Evolutionary conservation across 116 monocot species (phyloP).

Genomic region (Papilionanthe hybrid): DNA sequence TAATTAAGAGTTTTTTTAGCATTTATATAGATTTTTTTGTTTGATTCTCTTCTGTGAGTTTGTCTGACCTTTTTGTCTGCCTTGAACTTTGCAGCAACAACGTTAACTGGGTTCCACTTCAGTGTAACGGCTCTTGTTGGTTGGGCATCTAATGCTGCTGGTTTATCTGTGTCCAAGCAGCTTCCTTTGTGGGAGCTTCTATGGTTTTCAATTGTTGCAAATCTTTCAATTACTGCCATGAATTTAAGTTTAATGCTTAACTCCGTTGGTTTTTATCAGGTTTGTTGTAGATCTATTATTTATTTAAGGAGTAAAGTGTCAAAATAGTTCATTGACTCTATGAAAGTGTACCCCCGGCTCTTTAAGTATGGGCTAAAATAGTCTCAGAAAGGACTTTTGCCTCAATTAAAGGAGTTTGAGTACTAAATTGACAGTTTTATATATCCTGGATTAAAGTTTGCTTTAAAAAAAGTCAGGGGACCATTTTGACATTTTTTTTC

Average conservation of each 20-base stretch:
- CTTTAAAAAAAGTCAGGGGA: too few relatives aligned
- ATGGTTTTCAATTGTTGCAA: conserved; percentile 97
- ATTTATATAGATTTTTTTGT: not conserved
- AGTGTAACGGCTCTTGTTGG: conserved; percentile 83
- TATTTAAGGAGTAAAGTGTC: not conserved
- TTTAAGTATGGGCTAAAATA: too few relatives aligned
- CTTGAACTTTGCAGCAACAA: conserved; percentile 63
- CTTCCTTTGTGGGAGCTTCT: conserved; percentile 91
- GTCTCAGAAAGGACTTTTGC: too few relatives aligned
- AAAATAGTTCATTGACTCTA: too few relatives aligned
- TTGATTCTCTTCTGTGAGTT: not conserved
- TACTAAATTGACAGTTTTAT: too few relatives aligned
- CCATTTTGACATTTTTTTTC: too few relatives aligned
- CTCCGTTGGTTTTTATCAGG: conserved; percentile 99
- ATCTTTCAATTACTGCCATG: conserved; percentile 95
- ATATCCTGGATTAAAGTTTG: too few relatives aligned
- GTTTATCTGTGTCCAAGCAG: conserved; percentile 67
- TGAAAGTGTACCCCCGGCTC: too few relatives aligned
- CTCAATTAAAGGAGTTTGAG: too few relatives aligned
- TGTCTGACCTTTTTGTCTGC: not conserved
- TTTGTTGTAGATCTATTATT: conserved; percentile 13
- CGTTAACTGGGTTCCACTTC: conserved; percentile 94
- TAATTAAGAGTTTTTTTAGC: not conserved
- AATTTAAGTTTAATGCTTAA: conserved; percentile 98
- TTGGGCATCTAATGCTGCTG: conserved; percentile 70